A percentile compares a stretch with the other conserved stretches of the same genome.
phyloP scores from a whole-genome alignment of 2,329 filamentous ascomycete species.

The Phialocephala subalpina region DNA sequence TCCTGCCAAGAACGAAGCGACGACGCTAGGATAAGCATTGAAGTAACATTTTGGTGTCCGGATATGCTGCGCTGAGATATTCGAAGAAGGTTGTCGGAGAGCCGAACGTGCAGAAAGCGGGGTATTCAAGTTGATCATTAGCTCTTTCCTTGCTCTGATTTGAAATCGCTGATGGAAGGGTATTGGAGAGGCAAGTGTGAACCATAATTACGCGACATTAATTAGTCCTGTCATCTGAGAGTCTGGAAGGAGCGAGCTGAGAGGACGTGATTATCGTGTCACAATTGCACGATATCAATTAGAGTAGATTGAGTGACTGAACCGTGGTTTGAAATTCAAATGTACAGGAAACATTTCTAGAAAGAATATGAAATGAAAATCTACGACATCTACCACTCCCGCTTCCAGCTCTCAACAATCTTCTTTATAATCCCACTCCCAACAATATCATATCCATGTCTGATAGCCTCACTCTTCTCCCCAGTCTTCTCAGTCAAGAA shows the following conservation, averaged over 20 bases:
- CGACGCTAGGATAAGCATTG: conserved; percentile 1
- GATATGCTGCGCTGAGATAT: too few relatives aligned
- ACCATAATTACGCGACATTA: too few relatives aligned
- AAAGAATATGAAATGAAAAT: not conserved
- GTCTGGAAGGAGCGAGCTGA: not conserved
- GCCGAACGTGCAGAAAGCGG: not conserved
- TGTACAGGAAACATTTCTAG: not conserved
- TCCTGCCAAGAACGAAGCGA: not conserved
- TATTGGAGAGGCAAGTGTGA: not conserved
- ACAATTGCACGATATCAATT: too few relatives aligned
- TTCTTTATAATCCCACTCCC: conserved; percentile 48
- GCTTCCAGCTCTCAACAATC: conserved; percentile 47
- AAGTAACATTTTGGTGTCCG: not conserved
- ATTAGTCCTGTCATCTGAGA: not conserved
- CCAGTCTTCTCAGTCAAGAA: conserved; percentile 50
- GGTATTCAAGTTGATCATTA: not conserved
- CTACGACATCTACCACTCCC: conserved; percentile 20
- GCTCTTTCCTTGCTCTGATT: not conserved
- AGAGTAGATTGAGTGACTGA: not conserved
- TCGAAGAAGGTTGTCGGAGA: too few relatives aligned
- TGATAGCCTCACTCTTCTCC: conserved; percentile 44
- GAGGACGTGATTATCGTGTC: too few relatives aligned
- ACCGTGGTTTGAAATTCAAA: not conserved
- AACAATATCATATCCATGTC: conserved; percentile 47
- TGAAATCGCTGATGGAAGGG: not conserved